Evolutionary conservation across 768 basidiomycete species (phyloP), one percentile per base, ranked within the genome.

Genomic region (Leucosporidium yakuticum): DNA sequence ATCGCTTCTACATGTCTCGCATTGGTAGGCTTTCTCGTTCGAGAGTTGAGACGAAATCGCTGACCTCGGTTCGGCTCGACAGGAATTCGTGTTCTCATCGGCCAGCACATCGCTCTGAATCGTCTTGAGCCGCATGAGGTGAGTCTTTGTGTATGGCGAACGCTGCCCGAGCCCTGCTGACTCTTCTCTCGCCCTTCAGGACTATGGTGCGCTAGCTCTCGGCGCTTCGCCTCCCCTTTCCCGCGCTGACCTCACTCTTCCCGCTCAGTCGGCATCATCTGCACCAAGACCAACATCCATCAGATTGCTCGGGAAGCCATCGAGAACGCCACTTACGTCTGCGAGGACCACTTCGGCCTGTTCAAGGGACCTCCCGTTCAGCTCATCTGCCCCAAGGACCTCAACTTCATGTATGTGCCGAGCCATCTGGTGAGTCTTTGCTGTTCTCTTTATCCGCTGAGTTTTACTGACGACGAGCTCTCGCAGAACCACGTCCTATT

Each of bases 251-350:
- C 23, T 20, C 17, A 17, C 21, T 44, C 17, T 21, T 19, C 67
- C 58, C 88, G 92, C 77, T 95, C 93, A 76, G 96, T 99, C 32
- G 95, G 96, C 14, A 97, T 99, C 76, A 98, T 98, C 76, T 96
- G 92, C 79, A 97, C 91, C 3, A 83, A 89, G 76, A 88, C 93
- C 85, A 97, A 93, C 78, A 87, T 99, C 0, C 92, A 93, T 75
- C 93, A 98, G 76, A 96, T 97, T 70, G 88, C 95, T n/a, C 88
- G 91, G 76, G 96, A 99, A 82, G 90, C 95, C 0, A 97, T 98
- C 74, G 95, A 99, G 79, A 98, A 99, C 78, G 93, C 96, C 9
- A 86, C 80, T 44, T 84, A 81, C 67, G 81, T 84, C 21, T 96
- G 94, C 80, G 94, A 96, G 80, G 94, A 97, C 76, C 93, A 97